Base-by-base conservation (phyloP, 208 protist genomes). In the Jaenimonas drosophilae region DNA sequence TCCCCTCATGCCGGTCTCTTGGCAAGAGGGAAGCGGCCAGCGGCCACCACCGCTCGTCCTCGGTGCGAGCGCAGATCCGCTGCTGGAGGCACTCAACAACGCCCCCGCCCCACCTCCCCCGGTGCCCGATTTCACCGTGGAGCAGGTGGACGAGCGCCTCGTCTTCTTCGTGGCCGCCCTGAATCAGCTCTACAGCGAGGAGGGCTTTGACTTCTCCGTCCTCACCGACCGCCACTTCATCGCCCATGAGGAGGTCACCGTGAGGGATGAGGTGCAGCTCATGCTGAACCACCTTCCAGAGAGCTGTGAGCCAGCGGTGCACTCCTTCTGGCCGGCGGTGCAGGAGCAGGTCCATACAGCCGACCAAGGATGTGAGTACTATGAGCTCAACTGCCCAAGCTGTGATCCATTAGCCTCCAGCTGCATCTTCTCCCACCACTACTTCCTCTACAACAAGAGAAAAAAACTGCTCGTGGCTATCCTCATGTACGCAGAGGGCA, bases 131-230 rank as follows among this genome's bases (percentile, higher is more conserved):
- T 39, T n/a, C 37, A 39, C 19, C 7, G 25, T 24, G 23, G 17
- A 52, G 33, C 52, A 32, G 27, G 64, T 88, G 36, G 72, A 88
- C 39, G 75, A 88, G 25, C 63, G 79, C 1, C 59, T 88, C 1
- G 59, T 88, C 7, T 88, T 60, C 54, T 70, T 79, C 29, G 79
- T 84, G 24, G 73, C 75, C 2, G 74, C 74, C 1, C 51, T 88
- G 28, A 88, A 88, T 54, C 66, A 52, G 49, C 49, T 88, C 2
- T 84, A 84, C 60, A 64, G 60, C 28, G 58, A 65, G 20, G 79
- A 88, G 38, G 79, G 79, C 26, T 88, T 84, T 54, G 79, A 88
- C 52, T 88, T 88, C 53, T 74, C 79, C 2, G 70, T 81, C 2
- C 65, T 88, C 33, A 64, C 57, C 7, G 79, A 77, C 34, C 38